phyloP scores from a whole-genome alignment of 2,329 filamentous ascomycete genomes.

The Bipolaris victoriae region DNA sequence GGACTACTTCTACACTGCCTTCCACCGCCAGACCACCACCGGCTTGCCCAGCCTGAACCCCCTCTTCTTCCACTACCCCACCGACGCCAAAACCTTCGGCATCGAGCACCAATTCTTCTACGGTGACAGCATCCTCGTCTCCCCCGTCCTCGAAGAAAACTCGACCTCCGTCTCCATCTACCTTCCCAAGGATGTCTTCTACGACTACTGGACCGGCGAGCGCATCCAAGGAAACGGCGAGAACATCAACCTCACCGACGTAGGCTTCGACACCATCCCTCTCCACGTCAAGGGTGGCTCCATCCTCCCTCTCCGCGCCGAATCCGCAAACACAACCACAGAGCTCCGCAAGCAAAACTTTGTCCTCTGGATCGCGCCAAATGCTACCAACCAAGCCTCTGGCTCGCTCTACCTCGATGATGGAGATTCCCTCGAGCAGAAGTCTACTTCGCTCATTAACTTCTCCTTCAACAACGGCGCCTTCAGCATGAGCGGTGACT shows the following conservation, averaged over 20 bases:
- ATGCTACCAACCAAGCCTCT: constrained; percentile 64
- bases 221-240: constrained; percentile 56
- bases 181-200: constrained; percentile 64
- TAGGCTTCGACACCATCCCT: constrained; percentile 63
- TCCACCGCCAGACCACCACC: constrained; percentile 63
- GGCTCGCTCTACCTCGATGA: constrained; percentile 80
- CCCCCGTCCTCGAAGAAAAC: constrained; percentile 61
- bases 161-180: constrained; percentile 61
- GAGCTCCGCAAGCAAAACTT: constrained; percentile 72
- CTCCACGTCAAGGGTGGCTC: constrained; percentile 69
- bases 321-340: constrained; percentile 65
- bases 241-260: constrained; percentile 53
- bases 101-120: constrained; percentile 65
- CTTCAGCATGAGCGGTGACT: constrained; percentile 61
- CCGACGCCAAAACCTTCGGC: constrained; percentile 58
- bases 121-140: constrained; percentile 62
- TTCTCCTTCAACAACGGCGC: constrained; percentile 65
- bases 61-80: constrained; percentile 72
- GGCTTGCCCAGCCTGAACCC: constrained; percentile 71
- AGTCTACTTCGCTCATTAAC: constrained; percentile 60
- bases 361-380: constrained; percentile 72
- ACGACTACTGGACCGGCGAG: constrained; percentile 63
- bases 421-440: constrained; percentile 69
- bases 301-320: constrained; percentile 65
- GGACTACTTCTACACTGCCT: constrained; percentile 78